Evolutionary conservation across 140 eudicot species (phyloP).

Genomic region (Cichorium intybus): DNA sequence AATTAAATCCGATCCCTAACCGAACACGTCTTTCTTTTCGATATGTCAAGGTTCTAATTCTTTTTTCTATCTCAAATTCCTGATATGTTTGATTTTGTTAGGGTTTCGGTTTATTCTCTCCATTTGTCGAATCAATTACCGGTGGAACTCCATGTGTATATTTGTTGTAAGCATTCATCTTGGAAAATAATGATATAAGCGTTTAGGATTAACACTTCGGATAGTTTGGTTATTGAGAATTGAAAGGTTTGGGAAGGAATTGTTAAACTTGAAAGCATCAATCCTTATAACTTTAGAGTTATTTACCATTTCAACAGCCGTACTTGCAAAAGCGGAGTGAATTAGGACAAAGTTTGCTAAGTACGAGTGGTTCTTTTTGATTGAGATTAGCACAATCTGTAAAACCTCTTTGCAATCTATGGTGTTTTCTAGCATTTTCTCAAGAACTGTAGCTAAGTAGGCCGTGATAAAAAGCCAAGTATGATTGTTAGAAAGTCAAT

Average conservation of each 20-base stretch:
- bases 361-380: constrained; percentile 2
- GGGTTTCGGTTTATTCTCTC: constrained; percentile 1
- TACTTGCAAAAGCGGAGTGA: not conserved
- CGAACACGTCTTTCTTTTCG: constrained; percentile 4
- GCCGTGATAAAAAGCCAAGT: not conserved
- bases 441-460: not conserved
- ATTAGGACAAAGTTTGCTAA: not conserved
- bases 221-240: not conserved
- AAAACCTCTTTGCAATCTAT: not conserved
- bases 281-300: not conserved
- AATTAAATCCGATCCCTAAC: constrained; percentile 9
- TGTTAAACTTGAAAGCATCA: constrained; percentile 4
- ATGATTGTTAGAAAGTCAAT: not conserved
- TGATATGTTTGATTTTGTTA: not conserved
- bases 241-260: constrained; percentile 3
- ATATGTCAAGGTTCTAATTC: constrained; percentile 33
- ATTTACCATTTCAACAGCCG: not conserved
- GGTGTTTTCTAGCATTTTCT: not conserved
- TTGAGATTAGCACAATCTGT: constrained; percentile 2
- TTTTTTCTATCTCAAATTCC: not conserved
- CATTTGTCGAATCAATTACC: not conserved
- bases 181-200: not conserved
- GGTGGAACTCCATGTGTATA: not conserved
- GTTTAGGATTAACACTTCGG: not conserved
- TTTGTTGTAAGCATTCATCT: not conserved